Base-by-base conservation (phyloP, 208 protist genomes). In the Leishmania mexicana region DNA sequence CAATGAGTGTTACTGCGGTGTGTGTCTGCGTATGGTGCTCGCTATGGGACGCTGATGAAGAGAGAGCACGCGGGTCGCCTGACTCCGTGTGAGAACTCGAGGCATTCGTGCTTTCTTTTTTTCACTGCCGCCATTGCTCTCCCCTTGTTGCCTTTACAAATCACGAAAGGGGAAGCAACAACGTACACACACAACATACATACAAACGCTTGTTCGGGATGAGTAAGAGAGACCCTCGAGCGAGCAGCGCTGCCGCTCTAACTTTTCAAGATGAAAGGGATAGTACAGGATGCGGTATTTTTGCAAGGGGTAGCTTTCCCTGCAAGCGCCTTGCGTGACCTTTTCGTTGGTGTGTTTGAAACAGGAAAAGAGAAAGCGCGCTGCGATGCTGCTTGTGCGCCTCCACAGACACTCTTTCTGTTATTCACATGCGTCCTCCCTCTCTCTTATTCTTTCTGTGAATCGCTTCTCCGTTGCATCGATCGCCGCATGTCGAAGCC, bases 1-100 rank as follows among this genome's bases (percentile, higher is more conserved):
- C 70, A 28, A 53, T 19, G 70, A 74, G 70, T 51, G 70, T 54
- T 74, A 51, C 70, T 28, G 45, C 45, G 70, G 17, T 73, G 45
- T 28, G 24, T 74, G 24, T 54, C 24, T 51, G 42, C 1, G 70
- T 54, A 6, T 24, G 40, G 40, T 40, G 31, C 31, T 42, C 10
- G 62, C 24, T 38, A 40, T 35, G 62, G 62, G 15, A 68, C n/a
- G 31, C 62, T 68, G 13, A 19, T 68, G 31, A 31, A 21, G 60
- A 68, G 62, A 35, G 31, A 68, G 62, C 21, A 7, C 62, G 62
- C 62, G 62, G 7, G 40, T 72, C 17, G 21, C 40, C 40, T 72
- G 67, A 49, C 31, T 13, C 67, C 40, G 40, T 47, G 35, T 72
- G 24, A 24, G 67, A 47, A 15, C 35, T 72, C 40, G 35, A 47